Percentiles rank a stretch among this genome's conserved stretches.
These are phyloP conservation scores for Podaxis sp. DNA, from an alignment of 768 basidiomycete species.

Conservation along the genomic window DNA sequence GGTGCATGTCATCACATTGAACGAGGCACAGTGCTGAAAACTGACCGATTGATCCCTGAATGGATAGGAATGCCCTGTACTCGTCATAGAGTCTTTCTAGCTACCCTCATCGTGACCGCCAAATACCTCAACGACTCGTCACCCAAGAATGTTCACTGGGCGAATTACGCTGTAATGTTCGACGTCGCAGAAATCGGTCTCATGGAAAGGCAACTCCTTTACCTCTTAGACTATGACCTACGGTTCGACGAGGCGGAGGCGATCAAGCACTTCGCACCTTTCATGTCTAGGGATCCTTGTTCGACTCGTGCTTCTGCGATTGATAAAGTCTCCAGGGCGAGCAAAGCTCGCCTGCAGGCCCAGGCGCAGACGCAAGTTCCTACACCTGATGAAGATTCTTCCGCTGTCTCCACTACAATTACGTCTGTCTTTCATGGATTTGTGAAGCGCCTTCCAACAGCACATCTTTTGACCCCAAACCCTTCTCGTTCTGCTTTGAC, in stretches of 20 bases:
- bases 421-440: conserved; percentile 56
- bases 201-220: conserved; percentile 96
- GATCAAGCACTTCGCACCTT: conserved; percentile 63
- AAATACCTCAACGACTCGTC: conserved; percentile 98
- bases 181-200: conserved; percentile 81
- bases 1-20: conserved; percentile 45
- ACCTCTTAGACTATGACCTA: conserved; percentile 88
- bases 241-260: conserved; percentile 85
- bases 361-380: conserved; percentile 15
- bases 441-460: conserved; percentile 51
- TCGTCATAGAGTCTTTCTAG: conserved; percentile 92
- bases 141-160: conserved; percentile 95
- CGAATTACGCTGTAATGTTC: conserved; percentile 69
- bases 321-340: conserved; percentile 46
- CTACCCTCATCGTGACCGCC: conserved; percentile 90
- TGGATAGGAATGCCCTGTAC: conserved; percentile 79
- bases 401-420: conserved; percentile 21
- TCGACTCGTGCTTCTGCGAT: conserved; percentile 49
- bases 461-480: conserved; percentile 31
- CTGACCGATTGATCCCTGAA: neutral
- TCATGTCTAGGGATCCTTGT: conserved; percentile 34
- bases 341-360: conserved; percentile 41
- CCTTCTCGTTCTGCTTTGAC: conserved; percentile 21
- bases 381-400: conserved; percentile 10
- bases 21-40: neutral